These are phyloP conservation scores for Panaeolus papilionaceus DNA, from an alignment of 768 basidiomycete species.

Conservation along the genomic window DNA sequence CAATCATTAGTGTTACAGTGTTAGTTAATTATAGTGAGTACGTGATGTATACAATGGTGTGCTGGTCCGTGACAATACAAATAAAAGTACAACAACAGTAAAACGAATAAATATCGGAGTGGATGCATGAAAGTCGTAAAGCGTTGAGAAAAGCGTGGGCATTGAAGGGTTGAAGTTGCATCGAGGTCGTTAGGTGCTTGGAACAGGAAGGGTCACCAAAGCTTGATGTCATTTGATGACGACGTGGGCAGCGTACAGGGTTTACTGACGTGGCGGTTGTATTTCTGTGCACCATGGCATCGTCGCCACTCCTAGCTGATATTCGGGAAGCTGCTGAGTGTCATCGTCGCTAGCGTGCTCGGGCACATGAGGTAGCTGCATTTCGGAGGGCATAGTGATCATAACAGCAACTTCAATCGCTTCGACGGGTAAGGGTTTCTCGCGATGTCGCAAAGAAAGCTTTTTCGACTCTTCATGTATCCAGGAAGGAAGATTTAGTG, in stretches of 20 bases:
- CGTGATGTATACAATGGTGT: not conserved
- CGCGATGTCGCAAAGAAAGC: not conserved
- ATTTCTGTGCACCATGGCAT: slow-evolving; percentile 39
- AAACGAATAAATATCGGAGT: not conserved
- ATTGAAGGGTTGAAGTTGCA: not conserved
- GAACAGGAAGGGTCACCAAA: not conserved
- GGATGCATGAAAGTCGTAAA: not conserved
- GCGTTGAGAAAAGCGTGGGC: not conserved
- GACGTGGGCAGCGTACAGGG: not conserved
- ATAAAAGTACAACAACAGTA: not conserved
- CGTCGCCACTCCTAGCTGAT: slow-evolving; percentile 51
- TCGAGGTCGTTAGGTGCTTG: not conserved
- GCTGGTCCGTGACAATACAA: not conserved
- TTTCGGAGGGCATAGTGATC: slow-evolving; percentile 51
- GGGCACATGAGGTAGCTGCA: not conserved
- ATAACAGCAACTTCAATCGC: slow-evolving; percentile 47
- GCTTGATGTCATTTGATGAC: too few relatives aligned
- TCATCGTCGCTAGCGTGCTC: slow-evolving; percentile 15
- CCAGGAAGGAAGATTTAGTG: slow-evolving; percentile 20
- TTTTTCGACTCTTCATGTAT: slow-evolving; percentile 14
- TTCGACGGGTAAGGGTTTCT: slow-evolving; percentile 20
- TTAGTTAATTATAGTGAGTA: not conserved
- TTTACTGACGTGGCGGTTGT: slow-evolving; percentile 2
- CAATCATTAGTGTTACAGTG: not conserved
- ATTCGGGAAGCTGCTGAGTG: slow-evolving; percentile 32